A percentile compares a stretch with the other conserved stretches of the same genome.
phyloP scores from a whole-genome alignment of 495 filamentous ascomycete species.

The Chaetomium cochliodes region DNA sequence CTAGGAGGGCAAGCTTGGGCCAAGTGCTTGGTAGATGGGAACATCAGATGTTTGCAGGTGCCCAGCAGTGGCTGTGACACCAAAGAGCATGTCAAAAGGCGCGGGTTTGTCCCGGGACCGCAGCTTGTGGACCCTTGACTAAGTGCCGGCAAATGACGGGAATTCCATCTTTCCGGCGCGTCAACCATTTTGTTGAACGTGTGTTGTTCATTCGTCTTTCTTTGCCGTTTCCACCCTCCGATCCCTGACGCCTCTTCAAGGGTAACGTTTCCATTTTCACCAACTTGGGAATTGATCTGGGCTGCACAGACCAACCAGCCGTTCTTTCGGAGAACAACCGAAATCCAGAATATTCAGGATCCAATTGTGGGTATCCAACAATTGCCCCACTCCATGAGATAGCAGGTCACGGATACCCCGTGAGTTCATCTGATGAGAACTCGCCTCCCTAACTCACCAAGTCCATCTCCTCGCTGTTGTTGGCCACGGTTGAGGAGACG shows the following conservation, averaged over 20 bases:
- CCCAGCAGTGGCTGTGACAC: no score
- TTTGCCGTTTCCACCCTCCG: constrained; percentile 6
- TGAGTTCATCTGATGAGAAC: background rate
- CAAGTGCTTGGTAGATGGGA: no score
- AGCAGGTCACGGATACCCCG: background rate
- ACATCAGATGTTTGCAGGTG: no score
- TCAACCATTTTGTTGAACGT: background rate
- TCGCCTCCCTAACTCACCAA: background rate
- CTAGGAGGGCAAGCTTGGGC: no score
- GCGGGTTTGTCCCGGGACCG: constrained; percentile 6
- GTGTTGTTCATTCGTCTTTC: constrained; percentile 1
- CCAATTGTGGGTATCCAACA: background rate
- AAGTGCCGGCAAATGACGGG: constrained; percentile 1
- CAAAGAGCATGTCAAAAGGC: background rate
- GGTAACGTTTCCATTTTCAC: constrained; percentile 8
- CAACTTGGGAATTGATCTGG: background rate
- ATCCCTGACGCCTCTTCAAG: background rate
- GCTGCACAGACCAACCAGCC: background rate
- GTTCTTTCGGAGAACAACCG: background rate
- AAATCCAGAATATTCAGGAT: background rate
- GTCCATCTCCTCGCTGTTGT: background rate
- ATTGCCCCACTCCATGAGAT: background rate
- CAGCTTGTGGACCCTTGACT: background rate
- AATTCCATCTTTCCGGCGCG: background rate
- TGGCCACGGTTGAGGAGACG: no score